Percentiles rank a stretch among this genome's conserved stretches.
These are phyloP conservation scores for Xylaria sp. DNA, from an alignment of 2,329 filamentous ascomycete genomes.

Conservation along the genomic window DNA sequence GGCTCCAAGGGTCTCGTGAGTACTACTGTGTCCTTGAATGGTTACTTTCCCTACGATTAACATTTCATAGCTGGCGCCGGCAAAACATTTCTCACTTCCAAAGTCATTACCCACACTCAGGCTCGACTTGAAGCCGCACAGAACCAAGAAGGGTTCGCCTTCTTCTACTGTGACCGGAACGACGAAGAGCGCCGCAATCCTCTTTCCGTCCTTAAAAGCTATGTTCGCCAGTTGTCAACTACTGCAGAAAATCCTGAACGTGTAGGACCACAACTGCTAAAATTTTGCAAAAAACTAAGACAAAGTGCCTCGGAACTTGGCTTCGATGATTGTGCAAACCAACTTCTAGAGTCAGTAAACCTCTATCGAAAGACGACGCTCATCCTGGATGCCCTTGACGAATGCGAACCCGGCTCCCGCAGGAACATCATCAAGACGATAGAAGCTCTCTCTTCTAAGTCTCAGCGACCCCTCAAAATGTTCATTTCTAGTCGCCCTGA, in stretches of 20 bases:
- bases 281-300: not conserved
- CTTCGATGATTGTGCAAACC: constrained; percentile 7
- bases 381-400: constrained; percentile 30
- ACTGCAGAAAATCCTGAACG: not conserved
- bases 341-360: constrained; percentile 18
- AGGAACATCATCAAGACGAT: constrained; percentile 16
- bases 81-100: constrained; percentile 31
- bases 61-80: constrained; percentile 17
- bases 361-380: constrained; percentile 26
- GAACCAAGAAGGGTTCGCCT: constrained; percentile 21
- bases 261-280: constrained; percentile 14
- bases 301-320: not conserved
- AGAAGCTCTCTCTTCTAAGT: constrained; percentile 11
- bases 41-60: not conserved
- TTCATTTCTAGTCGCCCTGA: constrained; percentile 35
- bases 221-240: constrained; percentile 23
- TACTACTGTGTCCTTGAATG: not conserved
- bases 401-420: constrained; percentile 17
- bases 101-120: constrained; percentile 11
- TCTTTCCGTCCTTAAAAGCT: constrained; percentile 21
- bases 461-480: constrained; percentile 5
- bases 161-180: constrained; percentile 27
- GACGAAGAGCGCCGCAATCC: constrained; percentile 19
- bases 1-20: constrained; percentile 30
- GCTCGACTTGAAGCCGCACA: not conserved